A percentile compares a stretch with the other conserved stretches of the same genome.
Conservation (phyloP, 257 asterid species). For the Mitragyna speciosa region DNA sequence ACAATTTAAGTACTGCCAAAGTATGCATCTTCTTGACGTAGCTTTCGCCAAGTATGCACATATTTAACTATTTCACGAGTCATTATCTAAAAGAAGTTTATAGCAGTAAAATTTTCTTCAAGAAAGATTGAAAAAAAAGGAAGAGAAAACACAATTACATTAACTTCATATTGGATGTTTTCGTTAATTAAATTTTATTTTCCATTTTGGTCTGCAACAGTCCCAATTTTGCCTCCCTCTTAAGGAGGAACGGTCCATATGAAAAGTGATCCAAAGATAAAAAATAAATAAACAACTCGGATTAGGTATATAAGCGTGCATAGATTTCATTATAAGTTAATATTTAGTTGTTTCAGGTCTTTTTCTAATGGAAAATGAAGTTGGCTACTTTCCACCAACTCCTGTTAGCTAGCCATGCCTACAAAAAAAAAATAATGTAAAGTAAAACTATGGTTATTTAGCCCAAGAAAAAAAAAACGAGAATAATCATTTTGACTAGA, state of each 20-base stretch:
- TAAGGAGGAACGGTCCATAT: background rate
- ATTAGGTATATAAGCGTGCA: slow-evolving; percentile 24
- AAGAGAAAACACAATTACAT: too few species aligned
- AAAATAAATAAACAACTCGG: slow-evolving; percentile 13
- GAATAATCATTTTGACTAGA: background rate
- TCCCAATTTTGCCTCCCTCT: background rate
- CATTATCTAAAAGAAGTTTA: slow-evolving; percentile 11
- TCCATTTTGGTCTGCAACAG: background rate
- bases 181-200: too few species aligned
- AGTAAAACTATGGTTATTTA: background rate
- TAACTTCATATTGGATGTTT: too few species aligned
- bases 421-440: background rate
- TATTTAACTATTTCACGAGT: slow-evolving; percentile 2
- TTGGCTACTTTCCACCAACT: slow-evolving; percentile 17
- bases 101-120: background rate
- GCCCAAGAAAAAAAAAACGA: background rate
- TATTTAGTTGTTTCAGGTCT: slow-evolving; percentile 9
- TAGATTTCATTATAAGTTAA: background rate
- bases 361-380: background rate
- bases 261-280: background rate
- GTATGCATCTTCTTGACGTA: too few species aligned
- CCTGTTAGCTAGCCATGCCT: slow-evolving; percentile 12
- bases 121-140: background rate
- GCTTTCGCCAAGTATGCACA: background rate
- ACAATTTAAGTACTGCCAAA: background rate